Evolutionary conservation across 768 basidiomycete species (phyloP), one percentile per base, ranked within the genome.

Genomic region (Tricholoma saponaceum): DNA sequence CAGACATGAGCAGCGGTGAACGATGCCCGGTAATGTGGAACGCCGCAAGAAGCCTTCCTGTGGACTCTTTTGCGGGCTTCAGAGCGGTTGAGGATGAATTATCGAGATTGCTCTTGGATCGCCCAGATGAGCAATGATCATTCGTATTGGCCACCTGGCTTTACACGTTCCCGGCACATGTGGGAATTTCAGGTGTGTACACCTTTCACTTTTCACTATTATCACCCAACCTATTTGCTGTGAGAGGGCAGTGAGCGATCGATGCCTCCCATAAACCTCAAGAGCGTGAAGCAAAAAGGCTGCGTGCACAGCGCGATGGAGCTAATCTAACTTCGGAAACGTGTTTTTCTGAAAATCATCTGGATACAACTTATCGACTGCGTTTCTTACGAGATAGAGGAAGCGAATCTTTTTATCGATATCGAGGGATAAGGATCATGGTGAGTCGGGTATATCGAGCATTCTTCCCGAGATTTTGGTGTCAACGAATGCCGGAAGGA

Each of bases 361-460:
- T 58, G 57, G 56, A 54, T 60, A 57, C 37, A 52, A 59, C n/a
- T n/a, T n/a, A n/a, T 61, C 54, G 51, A 52, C 37, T 28, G 23
- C 23, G 12, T 32, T 28, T 57, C 37, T 51, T 43, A 55, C n/a
- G 50, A 49, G 35, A 39, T 28, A 32, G 51, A n/a, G n/a, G n/a
- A n/a, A n/a, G n/a, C n/a, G n/a, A n/a, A n/a, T n/a, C n/a, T n/a
- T n/a, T n/a, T n/a, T n/a, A n/a, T n/a, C n/a, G n/a, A n/a, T n/a
- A n/a, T n/a, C n/a, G n/a, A n/a, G n/a, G n/a, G n/a, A n/a, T n/a
- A n/a, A n/a, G n/a, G n/a, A n/a, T n/a, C n/a, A n/a, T n/a, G n/a
- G n/a, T n/a, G n/a, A n/a, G n/a, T n/a, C n/a, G 18, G 18, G 39
- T 18, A 6, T 41, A 18, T 41, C n/a, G n/a, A 8, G 28, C 28